These are phyloP conservation scores for Fusarium sp. DNA, from an alignment of 2,329 filamentous ascomycete species.

Conservation along the genomic window DNA sequence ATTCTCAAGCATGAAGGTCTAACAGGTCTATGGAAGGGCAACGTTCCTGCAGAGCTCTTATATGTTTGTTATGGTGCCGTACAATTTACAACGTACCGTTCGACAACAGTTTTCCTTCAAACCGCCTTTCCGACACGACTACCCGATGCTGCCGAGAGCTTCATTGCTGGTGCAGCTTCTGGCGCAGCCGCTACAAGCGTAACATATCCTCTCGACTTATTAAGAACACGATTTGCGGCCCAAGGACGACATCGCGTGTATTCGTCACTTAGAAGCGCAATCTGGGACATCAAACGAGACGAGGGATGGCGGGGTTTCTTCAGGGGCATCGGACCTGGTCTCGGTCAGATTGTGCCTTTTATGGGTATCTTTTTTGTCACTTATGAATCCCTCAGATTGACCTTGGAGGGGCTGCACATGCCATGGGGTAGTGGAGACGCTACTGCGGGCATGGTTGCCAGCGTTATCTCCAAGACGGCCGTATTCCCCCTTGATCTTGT, in stretches of 20 bases:
- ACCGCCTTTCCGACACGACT: conserved; percentile 63
- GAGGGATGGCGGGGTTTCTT: conserved; percentile 90
- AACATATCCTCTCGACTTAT: conserved; percentile 93
- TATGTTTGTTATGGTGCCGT: conserved; percentile 92
- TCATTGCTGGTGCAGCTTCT: conserved; percentile 85
- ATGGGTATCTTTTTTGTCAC: conserved; percentile 97
- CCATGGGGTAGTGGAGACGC: conserved; percentile 87
- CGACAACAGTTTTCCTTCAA: conserved; percentile 77
- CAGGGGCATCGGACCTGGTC: conserved; percentile 83
- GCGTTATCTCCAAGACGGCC: conserved; percentile 85
- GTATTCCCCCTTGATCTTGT: conserved; percentile 96
- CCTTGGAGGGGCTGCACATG: conserved; percentile 68
- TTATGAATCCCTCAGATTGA: conserved; percentile 83
- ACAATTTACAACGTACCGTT: conserved; percentile 92
- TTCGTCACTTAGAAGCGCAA: conserved; percentile 75
- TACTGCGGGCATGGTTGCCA: conserved; percentile 83
- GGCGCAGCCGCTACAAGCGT: conserved; percentile 85
- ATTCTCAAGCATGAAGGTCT: conserved; percentile 88
- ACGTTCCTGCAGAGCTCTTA: conserved; percentile 93
- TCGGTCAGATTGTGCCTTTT: conserved; percentile 92
- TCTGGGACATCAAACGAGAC: conserved; percentile 79
- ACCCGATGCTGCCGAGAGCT: conserved; percentile 80
- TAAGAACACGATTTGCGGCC: conserved; percentile 96
- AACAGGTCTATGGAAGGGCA: conserved; percentile 95
- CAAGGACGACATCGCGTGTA: conserved; percentile 90